These are phyloP conservation scores for Brassica nigra DNA, from an alignment of 345 rosid genomes.

Conservation along the genomic window DNA sequence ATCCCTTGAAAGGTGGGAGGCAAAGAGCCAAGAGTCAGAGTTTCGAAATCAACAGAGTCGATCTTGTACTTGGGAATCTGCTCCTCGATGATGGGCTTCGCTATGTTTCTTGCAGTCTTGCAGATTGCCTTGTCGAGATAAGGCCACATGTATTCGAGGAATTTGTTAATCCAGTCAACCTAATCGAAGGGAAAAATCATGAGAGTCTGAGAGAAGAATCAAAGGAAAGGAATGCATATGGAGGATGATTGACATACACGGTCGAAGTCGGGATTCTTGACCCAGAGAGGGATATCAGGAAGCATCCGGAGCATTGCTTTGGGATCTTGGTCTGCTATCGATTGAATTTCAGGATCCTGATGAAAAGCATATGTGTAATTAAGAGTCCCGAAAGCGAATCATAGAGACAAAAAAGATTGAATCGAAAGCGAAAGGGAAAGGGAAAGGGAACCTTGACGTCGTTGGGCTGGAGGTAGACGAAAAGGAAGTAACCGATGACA, in stretches of 20 bases:
- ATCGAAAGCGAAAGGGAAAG: background rate
- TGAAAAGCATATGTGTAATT: background rate
- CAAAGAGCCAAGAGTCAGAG: constrained; percentile 79
- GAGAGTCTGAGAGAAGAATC: constrained; percentile 9
- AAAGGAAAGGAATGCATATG: background rate
- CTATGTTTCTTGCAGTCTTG: constrained; percentile 67
- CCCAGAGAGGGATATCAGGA: constrained; percentile 95
- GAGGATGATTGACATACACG: constrained; percentile 57
- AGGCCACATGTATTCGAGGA: constrained; percentile 86
- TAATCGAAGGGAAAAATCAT: constrained; percentile 27
- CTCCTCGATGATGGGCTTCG: constrained; percentile 84
- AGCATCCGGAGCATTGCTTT: constrained; percentile 75
- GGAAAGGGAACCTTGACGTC: constrained; percentile 62
- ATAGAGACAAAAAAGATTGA: no score
- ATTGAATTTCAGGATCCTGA: constrained; percentile 68
- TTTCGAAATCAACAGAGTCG: constrained; percentile 83
- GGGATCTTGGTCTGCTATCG: constrained; percentile 74
- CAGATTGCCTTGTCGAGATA: constrained; percentile 98
- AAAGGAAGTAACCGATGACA: constrained; percentile 69
- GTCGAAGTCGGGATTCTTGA: constrained; percentile 87
- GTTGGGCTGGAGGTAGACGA: constrained; percentile 73
- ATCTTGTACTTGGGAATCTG: constrained; percentile 92
- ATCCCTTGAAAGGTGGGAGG: constrained; percentile 96
- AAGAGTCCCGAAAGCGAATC: background rate
- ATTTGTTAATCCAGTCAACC: constrained; percentile 94